A percentile compares a stretch with the other conserved stretches of the same genome.
These are phyloP conservation scores for Inga laurina DNA, from an alignment of 306 rosid genomes.

Conservation along the genomic window DNA sequence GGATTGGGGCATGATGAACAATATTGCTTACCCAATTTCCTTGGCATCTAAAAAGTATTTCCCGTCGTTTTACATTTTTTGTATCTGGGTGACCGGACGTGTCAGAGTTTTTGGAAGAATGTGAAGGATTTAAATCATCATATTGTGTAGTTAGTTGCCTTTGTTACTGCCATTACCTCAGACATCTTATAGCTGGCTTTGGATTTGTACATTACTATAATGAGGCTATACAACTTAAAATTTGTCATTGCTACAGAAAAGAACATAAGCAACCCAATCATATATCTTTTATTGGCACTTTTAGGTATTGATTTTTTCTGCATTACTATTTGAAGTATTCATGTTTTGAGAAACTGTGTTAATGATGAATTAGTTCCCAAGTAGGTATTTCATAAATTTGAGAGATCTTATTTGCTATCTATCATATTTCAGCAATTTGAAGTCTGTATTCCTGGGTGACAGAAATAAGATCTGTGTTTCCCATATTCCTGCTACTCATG, in stretches of 20 bases:
- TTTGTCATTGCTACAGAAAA: background rate
- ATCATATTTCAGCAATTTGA: slow-evolving; percentile 71
- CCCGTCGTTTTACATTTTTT: background rate
- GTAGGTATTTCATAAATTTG: slow-evolving; percentile 18
- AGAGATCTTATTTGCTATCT: slow-evolving; percentile 13
- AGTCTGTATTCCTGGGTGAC: slow-evolving; percentile 68
- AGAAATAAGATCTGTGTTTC: slow-evolving; percentile 49
- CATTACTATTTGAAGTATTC: slow-evolving; percentile 10
- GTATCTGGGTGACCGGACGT: background rate
- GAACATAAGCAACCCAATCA: background rate
- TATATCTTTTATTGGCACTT: background rate
- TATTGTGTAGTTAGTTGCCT: background rate
- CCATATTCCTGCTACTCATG: slow-evolving; percentile 41
- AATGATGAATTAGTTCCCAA: slow-evolving; percentile 12
- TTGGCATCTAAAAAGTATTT: too few species aligned
- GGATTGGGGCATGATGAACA: background rate
- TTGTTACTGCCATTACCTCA: background rate
- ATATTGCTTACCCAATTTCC: background rate
- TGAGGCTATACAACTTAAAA: background rate
- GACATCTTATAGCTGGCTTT: background rate
- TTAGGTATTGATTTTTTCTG: slow-evolving; percentile 14
- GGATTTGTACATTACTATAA: background rate
- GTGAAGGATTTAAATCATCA: background rate
- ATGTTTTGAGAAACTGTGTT: slow-evolving; percentile 5
- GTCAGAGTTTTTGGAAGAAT: background rate